A percentile compares a stretch with the other conserved stretches of the same genome.
phyloP scores from a whole-genome alignment of 2,329 filamentous ascomycete species.

The Claviceps humidiphila region DNA sequence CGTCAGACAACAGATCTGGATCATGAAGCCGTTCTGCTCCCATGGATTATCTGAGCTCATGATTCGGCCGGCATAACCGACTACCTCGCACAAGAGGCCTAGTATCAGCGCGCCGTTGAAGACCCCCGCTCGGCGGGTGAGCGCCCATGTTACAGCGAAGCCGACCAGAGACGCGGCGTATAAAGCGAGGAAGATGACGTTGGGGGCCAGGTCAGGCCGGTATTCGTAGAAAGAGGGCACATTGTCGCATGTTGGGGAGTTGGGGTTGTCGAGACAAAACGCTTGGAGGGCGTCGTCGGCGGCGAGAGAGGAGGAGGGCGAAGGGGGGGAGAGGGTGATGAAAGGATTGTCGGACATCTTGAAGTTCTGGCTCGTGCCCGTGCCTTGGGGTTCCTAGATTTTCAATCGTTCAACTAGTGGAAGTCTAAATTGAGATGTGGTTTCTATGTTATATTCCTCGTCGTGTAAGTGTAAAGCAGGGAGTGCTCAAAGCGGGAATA shows the following conservation, averaged over 20 bases:
- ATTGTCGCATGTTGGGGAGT: conserved; percentile 15
- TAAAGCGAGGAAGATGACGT: conserved; percentile 35
- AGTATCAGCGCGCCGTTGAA: conserved; percentile 40
- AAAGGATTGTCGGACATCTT: neutral
- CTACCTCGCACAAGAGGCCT: conserved; percentile 40
- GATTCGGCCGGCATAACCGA: conserved; percentile 47
- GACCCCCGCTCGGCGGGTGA: conserved; percentile 32
- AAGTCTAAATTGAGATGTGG: neutral
- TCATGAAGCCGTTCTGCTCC: conserved; percentile 32
- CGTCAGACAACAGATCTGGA: conserved; percentile 49
- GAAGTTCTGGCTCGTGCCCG: neutral
- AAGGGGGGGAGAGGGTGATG: neutral
- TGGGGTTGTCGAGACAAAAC: conserved; percentile 18
- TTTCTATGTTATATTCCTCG: neutral
- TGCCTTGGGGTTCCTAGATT: no score
- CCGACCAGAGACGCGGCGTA: conserved; percentile 32
- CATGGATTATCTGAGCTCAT: conserved; percentile 41
- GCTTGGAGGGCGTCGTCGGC: neutral
- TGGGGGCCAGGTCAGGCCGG: conserved; percentile 34
- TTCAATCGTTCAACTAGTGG: no score
- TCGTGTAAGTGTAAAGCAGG: neutral
- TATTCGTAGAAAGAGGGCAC: conserved; percentile 36
- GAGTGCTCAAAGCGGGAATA: neutral
- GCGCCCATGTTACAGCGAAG: conserved; percentile 25
- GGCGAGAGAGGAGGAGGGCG: neutral